A percentile compares a stretch with the other conserved stretches of the same genome.
Conservation (phyloP, 192 early-diverging fungal genomes). For the Entomortierella lignicola region DNA sequence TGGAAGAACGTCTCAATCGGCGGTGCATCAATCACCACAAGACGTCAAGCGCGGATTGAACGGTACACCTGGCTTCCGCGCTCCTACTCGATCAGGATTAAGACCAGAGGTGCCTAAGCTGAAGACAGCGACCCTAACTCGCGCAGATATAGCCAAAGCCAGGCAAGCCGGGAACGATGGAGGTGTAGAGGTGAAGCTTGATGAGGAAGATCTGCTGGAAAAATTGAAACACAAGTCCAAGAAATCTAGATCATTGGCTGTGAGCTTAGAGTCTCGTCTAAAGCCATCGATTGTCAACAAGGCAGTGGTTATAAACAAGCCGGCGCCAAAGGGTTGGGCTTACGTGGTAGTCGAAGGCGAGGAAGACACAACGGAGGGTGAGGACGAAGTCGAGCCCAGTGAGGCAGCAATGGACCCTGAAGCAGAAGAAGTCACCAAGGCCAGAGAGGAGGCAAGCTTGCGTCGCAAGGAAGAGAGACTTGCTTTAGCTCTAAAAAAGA, state of each 20-base stretch:
- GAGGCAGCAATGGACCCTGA: not conserved
- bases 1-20: slow-evolving; percentile 8
- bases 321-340: slow-evolving; percentile 59
- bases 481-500: slow-evolving; percentile 10
- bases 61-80: slow-evolving; percentile 25
- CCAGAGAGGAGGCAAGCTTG: slow-evolving; percentile 9
- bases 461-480: slow-evolving; percentile 4
- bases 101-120: slow-evolving; percentile 32
- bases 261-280: slow-evolving; percentile 31
- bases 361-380: slow-evolving; percentile 47
- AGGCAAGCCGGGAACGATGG: slow-evolving; percentile 14
- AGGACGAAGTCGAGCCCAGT: slow-evolving; percentile 19
- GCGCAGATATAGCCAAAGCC: slow-evolving; percentile 36
- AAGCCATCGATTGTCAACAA: slow-evolving; percentile 47
- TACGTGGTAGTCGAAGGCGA: slow-evolving; percentile 56
- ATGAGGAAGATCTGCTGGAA: slow-evolving; percentile 26
- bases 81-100: not conserved
- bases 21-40: not conserved
- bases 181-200: slow-evolving; percentile 1
- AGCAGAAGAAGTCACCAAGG: not conserved
- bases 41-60: slow-evolving; percentile 1
- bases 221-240: slow-evolving; percentile 43
- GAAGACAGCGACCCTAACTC: slow-evolving; percentile 46
- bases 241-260: slow-evolving; percentile 31
- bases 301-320: slow-evolving; percentile 40